These are phyloP conservation scores for Amoebophrya sp. DNA, from an alignment of 169 alveolate species.

Conservation along the genomic window DNA sequence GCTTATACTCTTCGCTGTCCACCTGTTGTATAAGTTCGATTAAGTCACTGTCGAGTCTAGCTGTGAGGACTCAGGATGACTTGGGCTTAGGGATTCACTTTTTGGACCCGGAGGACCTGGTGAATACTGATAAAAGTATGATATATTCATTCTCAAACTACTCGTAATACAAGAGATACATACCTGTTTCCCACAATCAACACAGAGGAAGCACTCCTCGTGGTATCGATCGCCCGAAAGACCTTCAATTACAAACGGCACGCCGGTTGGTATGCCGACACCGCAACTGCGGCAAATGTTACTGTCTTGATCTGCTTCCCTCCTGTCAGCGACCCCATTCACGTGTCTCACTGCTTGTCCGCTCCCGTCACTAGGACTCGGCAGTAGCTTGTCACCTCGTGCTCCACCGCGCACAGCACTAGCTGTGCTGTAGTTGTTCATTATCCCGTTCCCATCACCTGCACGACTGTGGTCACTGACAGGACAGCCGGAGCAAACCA, in stretches of 20 bases:
- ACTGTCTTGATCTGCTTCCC: too few relatives aligned
- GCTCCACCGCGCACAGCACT: too few relatives aligned
- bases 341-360: too few relatives aligned
- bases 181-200: not conserved
- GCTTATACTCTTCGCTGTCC: not conserved
- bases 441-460: too few relatives aligned
- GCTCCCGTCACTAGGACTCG: too few relatives aligned
- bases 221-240: constrained; percentile 6
- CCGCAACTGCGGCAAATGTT: not conserved
- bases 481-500: too few relatives aligned
- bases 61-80: not conserved
- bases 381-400: too few relatives aligned
- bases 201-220: constrained; percentile 9
- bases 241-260: not conserved
- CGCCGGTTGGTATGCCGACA: not conserved
- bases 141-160: not conserved
- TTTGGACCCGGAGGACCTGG: not conserved
- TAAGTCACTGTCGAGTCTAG: not conserved
- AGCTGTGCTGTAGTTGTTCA: too few relatives aligned
- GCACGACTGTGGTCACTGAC: too few relatives aligned
- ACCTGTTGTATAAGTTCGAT: not conserved
- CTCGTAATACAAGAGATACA: too few relatives aligned
- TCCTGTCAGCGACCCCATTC: too few relatives aligned
- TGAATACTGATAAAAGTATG: too few relatives aligned
- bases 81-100: not conserved